Evolutionary conservation across 176 grass and related monocot species (phyloP), one percentile per base, ranked within the genome.

Genomic region (Aegilops speltoides): DNA sequence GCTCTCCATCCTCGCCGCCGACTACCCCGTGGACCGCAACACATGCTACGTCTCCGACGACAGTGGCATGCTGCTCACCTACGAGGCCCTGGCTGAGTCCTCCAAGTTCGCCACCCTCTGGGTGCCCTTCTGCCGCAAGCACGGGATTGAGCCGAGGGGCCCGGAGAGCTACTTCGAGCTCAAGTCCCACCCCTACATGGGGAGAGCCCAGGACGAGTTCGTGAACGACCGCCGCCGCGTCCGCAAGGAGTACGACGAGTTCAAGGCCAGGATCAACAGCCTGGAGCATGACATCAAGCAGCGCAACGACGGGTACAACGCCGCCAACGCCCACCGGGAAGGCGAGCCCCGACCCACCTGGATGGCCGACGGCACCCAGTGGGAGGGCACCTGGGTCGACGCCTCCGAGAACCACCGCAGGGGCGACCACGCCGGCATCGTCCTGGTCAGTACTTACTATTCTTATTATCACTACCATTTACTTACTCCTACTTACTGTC

Each of bases 41-140:
- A 73, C 91, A 7, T 98, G 96, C 82, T 98, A 98, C 82, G 88
- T 98, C 52, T 98, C 96, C 7, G 96, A 98, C 86, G 96, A 98
- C 88, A 88, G 86, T 0, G 96, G 96, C 1, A 84, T 89, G 66
- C 91, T 98, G 12, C 83, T 98, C n/a, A 95, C 91, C 19, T 98
- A 94, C 70, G 96, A 98, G 82, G 93, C 96, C 26, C 93, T 98
- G 66, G 90, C 76, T 3, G 96, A 98, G 83, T 84, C 93, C 4
- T 92, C 93, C 37, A 92, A 83, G 79, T 98, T 98, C 88, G 93
- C 96, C 0, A 90, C 88, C 6, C 32, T 91, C 1, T 98, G 96
- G 96, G 91, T 96, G 68, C 96, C 96, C 0, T 98, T 98, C 90
- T 98, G 96, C 90, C 73, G 93, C 25, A 95, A 95, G 88, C 96